Evolutionary conservation across 2,329 filamentous ascomycete genomes (phyloP).

Genomic region (Monilinia fructigena): DNA sequence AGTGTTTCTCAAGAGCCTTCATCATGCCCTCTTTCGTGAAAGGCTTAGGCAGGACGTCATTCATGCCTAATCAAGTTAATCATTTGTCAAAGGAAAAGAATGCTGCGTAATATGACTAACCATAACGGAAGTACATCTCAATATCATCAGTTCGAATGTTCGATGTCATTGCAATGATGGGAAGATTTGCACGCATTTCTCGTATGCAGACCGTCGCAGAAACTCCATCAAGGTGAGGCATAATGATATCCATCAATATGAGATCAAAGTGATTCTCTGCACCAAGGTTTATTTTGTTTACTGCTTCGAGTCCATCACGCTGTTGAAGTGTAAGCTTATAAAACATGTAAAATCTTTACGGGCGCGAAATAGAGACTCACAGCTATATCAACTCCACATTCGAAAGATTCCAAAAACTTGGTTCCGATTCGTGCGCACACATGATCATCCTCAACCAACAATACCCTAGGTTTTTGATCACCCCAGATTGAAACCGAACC

Average conservation of each 20-base stretch:
- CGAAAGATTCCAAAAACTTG: conserved; percentile 65
- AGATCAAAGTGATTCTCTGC: conserved; percentile 55
- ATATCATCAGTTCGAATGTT: conserved; percentile 97
- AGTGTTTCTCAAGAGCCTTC: conserved; percentile 82
- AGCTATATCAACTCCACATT: conserved; percentile 65
- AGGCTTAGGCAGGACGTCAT: conserved; percentile 93
- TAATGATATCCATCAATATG: conserved; percentile 92
- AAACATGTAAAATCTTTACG: not conserved
- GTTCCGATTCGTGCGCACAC: conserved; percentile 66
- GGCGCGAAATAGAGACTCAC: conserved; percentile 48
- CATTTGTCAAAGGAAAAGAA: conserved; percentile 15
- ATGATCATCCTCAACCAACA: conserved; percentile 83
- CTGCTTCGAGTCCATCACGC: conserved; percentile 86
- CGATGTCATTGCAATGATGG: conserved; percentile 97
- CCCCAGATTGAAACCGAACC: conserved; percentile 55
- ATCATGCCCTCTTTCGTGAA: conserved; percentile 88
- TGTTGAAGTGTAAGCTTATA: conserved; percentile 43
- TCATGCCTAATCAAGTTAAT: conserved; percentile 70
- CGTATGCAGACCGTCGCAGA: conserved; percentile 92
- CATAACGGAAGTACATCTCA: conserved; percentile 94
- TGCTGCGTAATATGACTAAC: conserved; percentile 52
- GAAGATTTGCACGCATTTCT: conserved; percentile 76
- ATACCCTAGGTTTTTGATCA: conserved; percentile 68
- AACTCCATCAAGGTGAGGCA: conserved; percentile 93
- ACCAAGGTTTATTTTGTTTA: conserved; percentile 69